Evolutionary conservation across 2,329 filamentous ascomycete species (phyloP).

Genomic region (Talaromyces atroroseus): DNA sequence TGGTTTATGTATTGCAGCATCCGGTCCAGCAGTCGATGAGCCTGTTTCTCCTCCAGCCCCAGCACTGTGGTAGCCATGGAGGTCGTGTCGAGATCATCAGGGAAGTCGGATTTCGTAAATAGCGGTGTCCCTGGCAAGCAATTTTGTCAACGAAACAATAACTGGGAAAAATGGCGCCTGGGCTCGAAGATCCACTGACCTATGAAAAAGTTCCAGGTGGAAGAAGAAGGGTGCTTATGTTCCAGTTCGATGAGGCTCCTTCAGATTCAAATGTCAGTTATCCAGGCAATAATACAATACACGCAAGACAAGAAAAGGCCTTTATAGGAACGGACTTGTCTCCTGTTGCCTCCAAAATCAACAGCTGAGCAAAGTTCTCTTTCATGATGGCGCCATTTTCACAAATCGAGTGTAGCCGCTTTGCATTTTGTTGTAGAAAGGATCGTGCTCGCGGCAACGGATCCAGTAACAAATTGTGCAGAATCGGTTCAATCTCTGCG

Average conservation of each 20-base stretch:
- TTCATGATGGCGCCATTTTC: neutral
- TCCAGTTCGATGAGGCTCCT: too few species aligned
- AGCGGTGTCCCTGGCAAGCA: neutral
- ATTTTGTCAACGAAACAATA: too few species aligned
- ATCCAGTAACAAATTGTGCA: neutral
- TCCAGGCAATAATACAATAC: too few species aligned
- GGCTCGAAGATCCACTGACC: neutral
- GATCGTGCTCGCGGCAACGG: neutral
- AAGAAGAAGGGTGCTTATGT: conserved; percentile 5
- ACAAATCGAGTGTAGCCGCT: neutral
- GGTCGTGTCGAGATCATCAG: neutral
- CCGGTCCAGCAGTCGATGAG: neutral
- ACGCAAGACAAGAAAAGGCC: too few species aligned
- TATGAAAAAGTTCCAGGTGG: neutral
- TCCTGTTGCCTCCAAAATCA: neutral
- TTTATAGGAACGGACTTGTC: neutral
- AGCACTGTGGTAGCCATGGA: neutral
- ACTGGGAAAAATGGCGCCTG: too few species aligned
- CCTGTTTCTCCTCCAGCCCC: neutral
- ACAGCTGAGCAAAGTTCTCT: neutral
- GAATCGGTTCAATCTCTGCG: neutral
- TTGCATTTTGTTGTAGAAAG: neutral
- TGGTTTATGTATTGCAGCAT: neutral
- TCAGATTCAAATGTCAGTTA: too few species aligned
- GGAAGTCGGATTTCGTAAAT: neutral